Conservation (phyloP, 2,329 filamentous ascomycete species). For the Colletotrichum echinochloae region DNA sequence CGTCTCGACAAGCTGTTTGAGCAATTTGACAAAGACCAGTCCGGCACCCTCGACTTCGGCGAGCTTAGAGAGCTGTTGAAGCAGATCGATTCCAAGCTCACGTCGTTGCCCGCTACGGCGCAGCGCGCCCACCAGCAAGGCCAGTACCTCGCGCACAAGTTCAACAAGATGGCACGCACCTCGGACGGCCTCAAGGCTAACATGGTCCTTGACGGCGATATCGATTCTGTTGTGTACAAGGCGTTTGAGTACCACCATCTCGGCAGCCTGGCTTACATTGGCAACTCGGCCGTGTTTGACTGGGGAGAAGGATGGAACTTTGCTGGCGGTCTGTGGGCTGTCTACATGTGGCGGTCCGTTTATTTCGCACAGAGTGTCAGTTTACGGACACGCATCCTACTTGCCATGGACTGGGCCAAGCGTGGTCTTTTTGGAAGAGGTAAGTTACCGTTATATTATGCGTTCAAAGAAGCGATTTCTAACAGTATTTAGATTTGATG, state of each 20-base stretch:
- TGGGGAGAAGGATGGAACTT: slow-evolving; percentile 81
- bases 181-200: slow-evolving; percentile 82
- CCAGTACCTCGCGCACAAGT: slow-evolving; percentile 89
- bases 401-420: slow-evolving; percentile 99
- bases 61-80: slow-evolving; percentile 89
- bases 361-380: slow-evolving; percentile 99
- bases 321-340: slow-evolving; percentile 87
- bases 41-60: slow-evolving; percentile 91
- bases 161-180: slow-evolving; percentile 88
- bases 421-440: slow-evolving; percentile 94
- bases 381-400: slow-evolving; percentile 84
- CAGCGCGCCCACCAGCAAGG: slow-evolving; percentile 98
- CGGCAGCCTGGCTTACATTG: slow-evolving; percentile 92
- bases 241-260: slow-evolving; percentile 95
- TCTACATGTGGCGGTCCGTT: slow-evolving; percentile 95
- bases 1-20: slow-evolving; percentile 92
- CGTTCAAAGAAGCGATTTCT: neutral
- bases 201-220: slow-evolving; percentile 85
- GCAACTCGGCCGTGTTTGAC: slow-evolving; percentile 96
- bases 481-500: slow-evolving; percentile 49
- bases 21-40: slow-evolving; percentile 92
- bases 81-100: slow-evolving; percentile 95
- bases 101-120: slow-evolving; percentile 92
- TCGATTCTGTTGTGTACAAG: slow-evolving; percentile 93
- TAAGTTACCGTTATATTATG: slow-evolving; percentile 59